Evolutionary conservation across 768 basidiomycete species (phyloP).

Genomic region (Chalciporus piperatus): DNA sequence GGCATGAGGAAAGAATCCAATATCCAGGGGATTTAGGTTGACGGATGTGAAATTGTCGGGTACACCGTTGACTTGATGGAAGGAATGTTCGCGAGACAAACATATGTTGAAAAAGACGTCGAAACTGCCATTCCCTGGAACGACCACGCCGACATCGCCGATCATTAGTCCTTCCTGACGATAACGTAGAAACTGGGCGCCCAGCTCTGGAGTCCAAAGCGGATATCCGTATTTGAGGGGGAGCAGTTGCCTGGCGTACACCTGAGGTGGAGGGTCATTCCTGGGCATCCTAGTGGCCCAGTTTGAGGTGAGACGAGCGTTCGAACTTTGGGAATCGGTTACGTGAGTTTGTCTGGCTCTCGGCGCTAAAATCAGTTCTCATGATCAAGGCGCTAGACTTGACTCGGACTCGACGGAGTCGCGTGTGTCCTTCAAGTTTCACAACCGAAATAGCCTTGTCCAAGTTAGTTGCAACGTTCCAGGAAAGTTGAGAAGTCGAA

Average conservation of each 20-base stretch:
- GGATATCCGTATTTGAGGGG: slow-evolving; percentile 27
- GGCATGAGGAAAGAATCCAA: slow-evolving; percentile 3
- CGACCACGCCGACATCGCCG: slow-evolving; percentile 36
- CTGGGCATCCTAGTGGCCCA: neutral
- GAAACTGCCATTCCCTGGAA: slow-evolving; percentile 29
- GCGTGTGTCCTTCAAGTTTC: too few species aligned
- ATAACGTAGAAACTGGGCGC: slow-evolving; percentile 20
- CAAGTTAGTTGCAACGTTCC: too few species aligned
- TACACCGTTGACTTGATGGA: slow-evolving; percentile 14
- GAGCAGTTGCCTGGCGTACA: slow-evolving; percentile 15
- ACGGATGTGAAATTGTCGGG: slow-evolving; percentile 28
- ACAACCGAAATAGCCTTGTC: too few species aligned
- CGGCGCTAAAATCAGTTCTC: too few species aligned
- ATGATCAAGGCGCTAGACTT: too few species aligned
- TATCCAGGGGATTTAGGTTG: slow-evolving; percentile 2
- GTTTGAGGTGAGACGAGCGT: too few species aligned
- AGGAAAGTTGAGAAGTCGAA: too few species aligned
- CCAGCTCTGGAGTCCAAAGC: slow-evolving; percentile 32
- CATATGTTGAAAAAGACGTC: slow-evolving; percentile 38
- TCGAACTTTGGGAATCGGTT: too few species aligned
- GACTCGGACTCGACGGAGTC: too few species aligned
- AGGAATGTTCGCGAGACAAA: slow-evolving; percentile 29
- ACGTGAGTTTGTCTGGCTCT: too few species aligned
- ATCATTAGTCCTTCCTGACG: slow-evolving; percentile 28
- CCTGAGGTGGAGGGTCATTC: slow-evolving; percentile 2